Evolutionary conservation across 192 early-diverging fungal species (phyloP).

Genomic region (Allomyces javanicus): DNA sequence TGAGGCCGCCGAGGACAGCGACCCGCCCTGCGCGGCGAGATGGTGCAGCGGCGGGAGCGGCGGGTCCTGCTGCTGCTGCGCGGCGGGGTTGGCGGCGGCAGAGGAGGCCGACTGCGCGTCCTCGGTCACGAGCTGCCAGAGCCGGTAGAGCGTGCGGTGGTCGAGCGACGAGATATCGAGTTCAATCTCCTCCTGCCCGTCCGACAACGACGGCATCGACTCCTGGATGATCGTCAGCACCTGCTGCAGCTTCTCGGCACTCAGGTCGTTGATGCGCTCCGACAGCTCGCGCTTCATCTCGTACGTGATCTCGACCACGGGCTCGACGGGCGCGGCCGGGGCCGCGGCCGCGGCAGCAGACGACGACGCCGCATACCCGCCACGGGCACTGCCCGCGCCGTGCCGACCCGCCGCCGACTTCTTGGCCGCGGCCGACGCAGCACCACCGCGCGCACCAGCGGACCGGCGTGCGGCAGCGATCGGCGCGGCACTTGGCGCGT

Average conservation of each 20-base stretch:
- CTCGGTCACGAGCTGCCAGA: conserved; percentile 17
- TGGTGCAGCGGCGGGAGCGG: too few species aligned
- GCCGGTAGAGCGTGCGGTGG: conserved; percentile 52
- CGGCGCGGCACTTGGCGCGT: too few species aligned
- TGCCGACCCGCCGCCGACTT: conserved; percentile 10
- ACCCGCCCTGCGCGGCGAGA: too few species aligned
- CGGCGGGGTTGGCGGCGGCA: too few species aligned
- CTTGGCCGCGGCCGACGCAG: conserved; percentile 14
- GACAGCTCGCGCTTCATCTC: conserved; percentile 78
- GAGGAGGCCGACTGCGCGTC: too few species aligned
- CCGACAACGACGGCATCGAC: conserved; percentile 35
- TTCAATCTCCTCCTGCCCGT: conserved; percentile 75
- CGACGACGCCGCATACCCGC: background rate
- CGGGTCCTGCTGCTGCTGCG: too few species aligned
- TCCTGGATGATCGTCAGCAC: conserved; percentile 55
- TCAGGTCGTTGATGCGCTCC: conserved; percentile 38
- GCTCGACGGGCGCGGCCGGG: background rate
- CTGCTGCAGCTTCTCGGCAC: conserved; percentile 38
- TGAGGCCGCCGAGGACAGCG: too few species aligned
- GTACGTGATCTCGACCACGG: conserved; percentile 38
- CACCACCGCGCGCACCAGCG: conserved; percentile 15
- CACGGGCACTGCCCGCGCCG: too few species aligned
- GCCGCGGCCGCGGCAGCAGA: conserved; percentile 2
- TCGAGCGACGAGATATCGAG: conserved; percentile 86
- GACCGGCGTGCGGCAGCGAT: conserved; percentile 4